phyloP scores from a whole-genome alignment of 148 eudicot genomes.

The Nyssa sinensis region DNA sequence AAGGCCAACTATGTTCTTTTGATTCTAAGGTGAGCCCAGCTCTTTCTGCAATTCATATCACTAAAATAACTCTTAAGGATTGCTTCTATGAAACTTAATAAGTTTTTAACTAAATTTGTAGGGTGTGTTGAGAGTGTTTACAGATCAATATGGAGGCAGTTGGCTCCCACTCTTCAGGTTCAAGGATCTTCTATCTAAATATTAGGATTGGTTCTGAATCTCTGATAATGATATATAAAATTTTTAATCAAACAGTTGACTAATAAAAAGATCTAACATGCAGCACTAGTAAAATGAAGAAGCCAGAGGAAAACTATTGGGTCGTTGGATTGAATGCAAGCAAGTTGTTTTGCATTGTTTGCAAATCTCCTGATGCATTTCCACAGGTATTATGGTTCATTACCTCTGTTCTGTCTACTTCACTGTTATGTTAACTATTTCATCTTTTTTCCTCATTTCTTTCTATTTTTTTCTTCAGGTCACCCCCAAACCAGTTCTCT shows the following conservation, averaged over 20 bases:
- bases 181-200: not conserved
- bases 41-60: conserved; percentile 2
- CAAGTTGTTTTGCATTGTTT: conserved; percentile 79
- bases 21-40: conserved; percentile 75
- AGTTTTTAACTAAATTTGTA: conserved; percentile 16
- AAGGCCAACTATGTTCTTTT: conserved; percentile 81
- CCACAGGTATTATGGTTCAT: conserved; percentile 62
- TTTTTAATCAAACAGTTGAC: not conserved
- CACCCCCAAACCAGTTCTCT: conserved; percentile 81
- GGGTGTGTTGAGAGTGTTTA: conserved; percentile 83
- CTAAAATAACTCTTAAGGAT: not conserved
- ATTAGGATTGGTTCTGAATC: conserved; percentile 7
- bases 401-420: not conserved
- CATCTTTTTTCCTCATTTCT: conserved; percentile 7
- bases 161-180: conserved; percentile 98
- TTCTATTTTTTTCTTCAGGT: conserved; percentile 45
- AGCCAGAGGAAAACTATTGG: conserved; percentile 86
- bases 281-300: conserved; percentile 80
- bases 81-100: not conserved
- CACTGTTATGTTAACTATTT: not conserved
- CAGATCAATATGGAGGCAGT: conserved; percentile 88
- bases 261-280: conserved; percentile 9
- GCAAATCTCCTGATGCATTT: conserved; percentile 85
- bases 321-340: conserved; percentile 71
- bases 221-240: not conserved